Percentiles rank a stretch among this genome's conserved stretches.
Conservation (phyloP, 192 early-diverging fungal species). For the Entomortierella chlamydospora region DNA sequence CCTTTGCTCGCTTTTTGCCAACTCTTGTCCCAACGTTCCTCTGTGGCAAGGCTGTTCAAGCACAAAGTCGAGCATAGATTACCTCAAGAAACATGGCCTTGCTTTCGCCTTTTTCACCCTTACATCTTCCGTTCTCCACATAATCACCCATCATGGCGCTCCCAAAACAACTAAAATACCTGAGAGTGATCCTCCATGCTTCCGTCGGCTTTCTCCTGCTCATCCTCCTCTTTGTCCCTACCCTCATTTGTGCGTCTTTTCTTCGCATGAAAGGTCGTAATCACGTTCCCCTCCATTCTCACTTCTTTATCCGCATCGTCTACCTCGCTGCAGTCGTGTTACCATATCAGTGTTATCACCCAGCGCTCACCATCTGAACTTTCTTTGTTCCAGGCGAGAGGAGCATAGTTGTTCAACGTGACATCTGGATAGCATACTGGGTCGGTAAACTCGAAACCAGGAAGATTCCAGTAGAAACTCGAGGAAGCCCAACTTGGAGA, state of each 20-base stretch:
- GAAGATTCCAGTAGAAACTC: constrained; percentile 47
- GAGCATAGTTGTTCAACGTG: constrained; percentile 44
- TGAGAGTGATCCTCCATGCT: constrained; percentile 26
- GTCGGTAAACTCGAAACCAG: constrained; percentile 52
- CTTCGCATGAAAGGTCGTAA: constrained; percentile 24
- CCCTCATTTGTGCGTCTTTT: constrained; percentile 22
- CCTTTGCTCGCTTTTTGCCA: neutral
- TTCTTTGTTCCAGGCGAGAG: constrained; percentile 39
- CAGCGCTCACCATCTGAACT: constrained; percentile 33
- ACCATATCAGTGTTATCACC: constrained; percentile 48
- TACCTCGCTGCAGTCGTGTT: constrained; percentile 52
- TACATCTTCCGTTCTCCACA: neutral
- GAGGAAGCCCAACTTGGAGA: constrained; percentile 44
- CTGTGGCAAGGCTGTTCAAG: too few species aligned
- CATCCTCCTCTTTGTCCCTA: constrained; percentile 36
- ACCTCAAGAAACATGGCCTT: neutral
- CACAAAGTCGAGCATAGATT: too few species aligned
- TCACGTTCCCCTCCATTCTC: constrained; percentile 38
- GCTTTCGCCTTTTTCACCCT: neutral
- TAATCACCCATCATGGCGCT: constrained; percentile 16
- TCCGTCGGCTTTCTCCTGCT: constrained; percentile 35
- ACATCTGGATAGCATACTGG: constrained; percentile 50
- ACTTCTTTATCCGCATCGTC: constrained; percentile 44
- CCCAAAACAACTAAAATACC: constrained; percentile 44
- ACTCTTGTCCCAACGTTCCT: neutral